Conservation (phyloP, 805 yeast genomes). For the Cyberlindnera subsufficiens region DNA sequence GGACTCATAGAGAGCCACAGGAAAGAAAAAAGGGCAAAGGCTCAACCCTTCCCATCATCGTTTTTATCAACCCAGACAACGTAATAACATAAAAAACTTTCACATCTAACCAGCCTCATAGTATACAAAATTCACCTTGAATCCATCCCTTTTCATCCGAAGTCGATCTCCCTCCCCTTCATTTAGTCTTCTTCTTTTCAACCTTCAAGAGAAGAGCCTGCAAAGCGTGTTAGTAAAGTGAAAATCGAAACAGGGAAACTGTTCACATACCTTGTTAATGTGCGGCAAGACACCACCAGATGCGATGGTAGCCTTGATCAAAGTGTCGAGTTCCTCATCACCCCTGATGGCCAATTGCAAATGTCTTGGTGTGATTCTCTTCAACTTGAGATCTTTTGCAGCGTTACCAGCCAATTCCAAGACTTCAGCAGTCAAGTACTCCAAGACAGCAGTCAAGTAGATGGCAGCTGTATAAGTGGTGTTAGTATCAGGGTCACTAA, state of each 20-base stretch:
- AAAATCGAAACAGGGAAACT: background rate
- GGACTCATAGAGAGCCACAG: too few relatives aligned
- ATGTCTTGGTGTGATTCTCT: constrained; percentile 97
- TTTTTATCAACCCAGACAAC: too few relatives aligned
- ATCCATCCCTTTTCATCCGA: too few relatives aligned
- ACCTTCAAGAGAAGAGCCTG: constrained; percentile 23
- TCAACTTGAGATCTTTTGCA: constrained; percentile 90
- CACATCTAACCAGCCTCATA: too few relatives aligned
- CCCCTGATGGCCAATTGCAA: constrained; percentile 95
- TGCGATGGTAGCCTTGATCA: constrained; percentile 93
- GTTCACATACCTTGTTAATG: constrained; percentile 23
- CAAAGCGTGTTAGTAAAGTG: constrained; percentile 8
- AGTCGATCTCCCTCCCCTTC: background rate
- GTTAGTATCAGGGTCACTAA: constrained; percentile 7
- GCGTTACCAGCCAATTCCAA: constrained; percentile 98
- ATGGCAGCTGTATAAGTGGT: constrained; percentile 57
- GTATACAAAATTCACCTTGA: too few relatives aligned
- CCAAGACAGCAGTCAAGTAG: constrained; percentile 91
- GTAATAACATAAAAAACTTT: too few relatives aligned
- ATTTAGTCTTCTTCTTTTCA: constrained; percentile 19
- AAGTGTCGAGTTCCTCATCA: constrained; percentile 93
- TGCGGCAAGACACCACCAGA: constrained; percentile 95
- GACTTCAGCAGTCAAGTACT: constrained; percentile 94
- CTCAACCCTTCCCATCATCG: too few relatives aligned
- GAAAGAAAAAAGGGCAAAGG: too few relatives aligned